Evolutionary conservation across 1,139 yeast species (phyloP), one percentile per base, ranked within the genome.

Genomic region (Sporopachydermia cereana): DNA sequence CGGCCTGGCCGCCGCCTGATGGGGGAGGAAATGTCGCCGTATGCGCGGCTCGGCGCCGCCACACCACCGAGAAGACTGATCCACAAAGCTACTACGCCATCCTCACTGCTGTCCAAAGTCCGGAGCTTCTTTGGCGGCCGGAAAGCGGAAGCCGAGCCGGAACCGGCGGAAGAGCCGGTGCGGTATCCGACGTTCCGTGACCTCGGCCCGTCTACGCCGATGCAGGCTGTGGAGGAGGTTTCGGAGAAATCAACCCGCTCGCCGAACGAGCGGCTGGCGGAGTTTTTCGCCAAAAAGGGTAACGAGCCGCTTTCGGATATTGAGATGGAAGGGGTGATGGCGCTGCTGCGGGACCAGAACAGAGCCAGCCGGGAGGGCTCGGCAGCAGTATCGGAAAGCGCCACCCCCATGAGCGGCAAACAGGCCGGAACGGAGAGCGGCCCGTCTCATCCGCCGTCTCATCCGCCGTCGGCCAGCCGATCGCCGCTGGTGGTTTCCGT

Each of bases 291-390:
- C 30, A 68, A 67, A 36, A 86, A 84, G 57, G 96, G 96, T n/a
- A 76, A 79, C 49, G 64, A 65, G 17, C 89, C 93, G 7, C 66
- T 88, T 49, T 71, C 79, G 9, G 88, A 81, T 17, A 69, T 86
- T 43, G 97, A 89, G 60, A 74, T 80, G 51, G 94, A 82, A 57
- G 96, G 96, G 3, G 95, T 88, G 0, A 62, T 84, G 56, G 75
- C 94, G 2, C 55, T 79, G 23, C 68, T 71, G 58, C 74, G 59
- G 49, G 66, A 64, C 46, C 62, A 69, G 16, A 59, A 60, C 45
- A 59, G 58, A 45, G 49, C 52, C n/a, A 47, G 46, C 44, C 53
- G 51, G 23, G 42, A 46, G 9, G 5, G 45, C 17, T 22, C 31
- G 22, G 5, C 44, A 16, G 39, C 24, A 5, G 46, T 24, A 20